Evolutionary conservation across 768 basidiomycete species (phyloP).

Genomic region (Asterophora lycoperdoides): DNA sequence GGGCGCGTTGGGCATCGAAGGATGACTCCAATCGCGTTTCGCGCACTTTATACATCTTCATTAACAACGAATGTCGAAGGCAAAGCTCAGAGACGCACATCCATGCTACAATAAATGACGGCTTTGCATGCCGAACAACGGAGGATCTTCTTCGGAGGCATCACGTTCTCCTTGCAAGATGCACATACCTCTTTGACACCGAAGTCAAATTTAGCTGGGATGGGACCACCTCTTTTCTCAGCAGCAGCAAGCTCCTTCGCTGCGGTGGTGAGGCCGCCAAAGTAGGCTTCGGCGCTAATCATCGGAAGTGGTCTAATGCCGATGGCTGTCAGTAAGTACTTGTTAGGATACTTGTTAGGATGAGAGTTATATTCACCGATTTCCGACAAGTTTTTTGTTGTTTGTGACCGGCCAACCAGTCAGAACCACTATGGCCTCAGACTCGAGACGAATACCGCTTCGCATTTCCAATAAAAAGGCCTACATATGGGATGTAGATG

Average conservation of each 20-base stretch:
- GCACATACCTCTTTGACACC: constrained; percentile 2
- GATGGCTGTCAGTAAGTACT: too few species aligned
- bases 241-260: background rate
- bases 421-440: constrained; percentile 16
- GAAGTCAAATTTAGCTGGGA: constrained; percentile 4
- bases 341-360: too few species aligned
- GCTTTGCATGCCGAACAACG: constrained; percentile 21
- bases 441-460: constrained; percentile 46
- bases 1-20: constrained; percentile 20
- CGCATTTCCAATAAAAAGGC: constrained; percentile 75
- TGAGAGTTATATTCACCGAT: background rate
- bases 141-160: constrained; percentile 8
- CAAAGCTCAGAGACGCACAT: constrained; percentile 3
- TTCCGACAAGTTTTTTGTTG: background rate
- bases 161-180: constrained; percentile 5
- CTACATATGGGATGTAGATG: constrained; percentile 87
- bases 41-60: constrained; percentile 8
- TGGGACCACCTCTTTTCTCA: constrained; percentile 3
- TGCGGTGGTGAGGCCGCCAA: background rate
- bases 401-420: background rate
- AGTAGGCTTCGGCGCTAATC: constrained; percentile 1
- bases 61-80: too few species aligned
- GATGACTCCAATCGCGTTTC: constrained; percentile 27
- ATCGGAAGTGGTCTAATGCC: background rate
- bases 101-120: constrained; percentile 19